These are phyloP conservation scores for Pontederia crassipes DNA, from an alignment of 176 grass and related monocot species.

Conservation along the genomic window DNA sequence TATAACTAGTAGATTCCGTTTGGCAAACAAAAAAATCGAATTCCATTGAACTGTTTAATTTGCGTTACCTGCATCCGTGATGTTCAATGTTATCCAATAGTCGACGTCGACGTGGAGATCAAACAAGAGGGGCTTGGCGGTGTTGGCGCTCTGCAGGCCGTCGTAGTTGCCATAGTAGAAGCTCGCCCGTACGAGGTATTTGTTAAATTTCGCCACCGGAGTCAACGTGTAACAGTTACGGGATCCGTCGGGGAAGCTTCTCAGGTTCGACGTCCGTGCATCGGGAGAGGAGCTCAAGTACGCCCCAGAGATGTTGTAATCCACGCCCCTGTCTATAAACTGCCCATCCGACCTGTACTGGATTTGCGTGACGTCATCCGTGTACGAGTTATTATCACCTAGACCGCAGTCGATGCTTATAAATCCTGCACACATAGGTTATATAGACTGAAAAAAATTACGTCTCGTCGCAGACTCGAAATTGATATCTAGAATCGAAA, in stretches of 20 bases:
- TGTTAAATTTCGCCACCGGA: background rate
- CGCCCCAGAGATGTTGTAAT: background rate
- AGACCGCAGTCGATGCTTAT: slow-evolving; percentile 1
- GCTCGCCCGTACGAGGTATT: background rate
- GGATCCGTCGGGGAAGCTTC: background rate
- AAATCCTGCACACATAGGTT: too few species aligned
- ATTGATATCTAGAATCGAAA: too few species aligned
- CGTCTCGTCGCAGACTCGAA: too few species aligned
- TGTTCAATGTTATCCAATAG: background rate
- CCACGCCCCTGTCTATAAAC: background rate
- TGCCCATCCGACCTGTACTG: background rate
- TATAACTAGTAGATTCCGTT: too few species aligned
- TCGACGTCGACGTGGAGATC: background rate
- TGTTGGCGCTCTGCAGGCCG: too few species aligned
- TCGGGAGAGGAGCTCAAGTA: background rate
- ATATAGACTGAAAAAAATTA: too few species aligned
- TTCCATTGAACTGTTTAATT: too few species aligned
- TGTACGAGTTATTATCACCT: background rate
- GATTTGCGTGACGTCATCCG: background rate
- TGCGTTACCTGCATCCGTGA: background rate
- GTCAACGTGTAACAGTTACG: background rate
- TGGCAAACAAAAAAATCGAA: too few species aligned
- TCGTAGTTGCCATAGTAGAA: too few species aligned
- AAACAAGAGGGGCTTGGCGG: too few species aligned
- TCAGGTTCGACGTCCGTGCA: background rate